These are phyloP conservation scores for Fusarium pilosicola DNA, from an alignment of 2,329 filamentous ascomycete genomes.

Conservation along the genomic window DNA sequence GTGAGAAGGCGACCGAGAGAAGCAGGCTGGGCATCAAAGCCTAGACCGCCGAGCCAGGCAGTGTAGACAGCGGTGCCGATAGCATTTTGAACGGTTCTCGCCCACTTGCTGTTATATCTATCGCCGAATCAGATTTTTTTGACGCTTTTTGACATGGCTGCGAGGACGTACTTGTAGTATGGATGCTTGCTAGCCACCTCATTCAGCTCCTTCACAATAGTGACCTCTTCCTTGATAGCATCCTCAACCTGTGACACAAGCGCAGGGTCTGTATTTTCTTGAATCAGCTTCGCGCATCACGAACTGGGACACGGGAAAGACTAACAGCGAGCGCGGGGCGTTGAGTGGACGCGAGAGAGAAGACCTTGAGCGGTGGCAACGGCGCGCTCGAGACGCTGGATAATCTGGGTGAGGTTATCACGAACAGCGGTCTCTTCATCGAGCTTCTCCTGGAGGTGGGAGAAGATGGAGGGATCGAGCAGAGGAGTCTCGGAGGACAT, in stretches of 20 bases:
- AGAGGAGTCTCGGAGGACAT: constrained; percentile 51
- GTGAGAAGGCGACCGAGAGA: constrained; percentile 77
- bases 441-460: constrained; percentile 86
- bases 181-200: constrained; percentile 83
- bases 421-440: constrained; percentile 86
- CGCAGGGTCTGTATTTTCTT: constrained; percentile 59
- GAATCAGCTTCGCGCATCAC: neutral
- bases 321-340: constrained; percentile 69
- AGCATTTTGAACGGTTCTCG: constrained; percentile 83
- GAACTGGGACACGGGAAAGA: constrained; percentile 16
- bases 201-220: constrained; percentile 75
- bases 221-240: constrained; percentile 76
- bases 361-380: constrained; percentile 83
- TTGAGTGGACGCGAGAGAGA: constrained; percentile 90
- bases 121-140: constrained; percentile 10
- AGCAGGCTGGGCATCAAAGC: constrained; percentile 60
- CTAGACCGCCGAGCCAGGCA: constrained; percentile 83
- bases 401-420: constrained; percentile 84
- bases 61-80: constrained; percentile 65
- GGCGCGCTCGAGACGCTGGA: constrained; percentile 85
- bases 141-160: neutral
- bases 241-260: constrained; percentile 77
- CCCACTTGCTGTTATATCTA: constrained; percentile 87
- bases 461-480: constrained; percentile 84
- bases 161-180: constrained; percentile 83